Conservation (phyloP, 805 yeast genomes). For the Tetrapisispora namnaoensis region DNA sequence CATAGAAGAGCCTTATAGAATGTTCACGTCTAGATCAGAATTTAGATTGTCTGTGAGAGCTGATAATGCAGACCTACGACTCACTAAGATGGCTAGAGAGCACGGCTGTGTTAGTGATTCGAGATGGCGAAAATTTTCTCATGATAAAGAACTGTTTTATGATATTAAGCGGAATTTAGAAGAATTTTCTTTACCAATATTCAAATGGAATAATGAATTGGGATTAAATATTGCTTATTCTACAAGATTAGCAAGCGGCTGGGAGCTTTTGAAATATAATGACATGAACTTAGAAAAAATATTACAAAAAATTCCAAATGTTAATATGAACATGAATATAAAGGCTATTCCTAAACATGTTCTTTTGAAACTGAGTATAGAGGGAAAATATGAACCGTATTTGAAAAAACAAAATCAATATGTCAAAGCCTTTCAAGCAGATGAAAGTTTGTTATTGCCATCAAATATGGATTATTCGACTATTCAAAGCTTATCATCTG, state of each 20-base stretch:
- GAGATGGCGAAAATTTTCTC: conserved; percentile 42
- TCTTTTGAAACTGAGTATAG: conserved; percentile 55
- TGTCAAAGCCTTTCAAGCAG: conserved; percentile 70
- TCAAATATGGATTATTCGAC: conserved; percentile 48
- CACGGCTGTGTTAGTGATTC: conserved; percentile 57
- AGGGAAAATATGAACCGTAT: conserved; percentile 77
- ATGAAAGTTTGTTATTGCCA: conserved; percentile 72
- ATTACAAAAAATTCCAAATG: conserved; percentile 29
- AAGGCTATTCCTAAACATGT: conserved; percentile 36
- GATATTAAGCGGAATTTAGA: conserved; percentile 38
- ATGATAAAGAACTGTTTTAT: conserved; percentile 38
- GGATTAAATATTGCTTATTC: conserved; percentile 44
- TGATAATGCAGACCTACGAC: conserved; percentile 85
- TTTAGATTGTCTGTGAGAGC: conserved; percentile 83
- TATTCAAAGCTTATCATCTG: conserved; percentile 60
- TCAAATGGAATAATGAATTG: conserved; percentile 51
- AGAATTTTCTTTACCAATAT: conserved; percentile 39
- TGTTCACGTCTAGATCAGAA: conserved; percentile 96
- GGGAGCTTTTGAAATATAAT: conserved; percentile 57
- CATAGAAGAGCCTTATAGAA: conserved; percentile 92
- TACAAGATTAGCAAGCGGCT: conserved; percentile 49
- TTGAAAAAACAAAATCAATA: conserved; percentile 61
- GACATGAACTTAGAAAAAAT: conserved; percentile 29
- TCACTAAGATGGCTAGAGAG: conserved; percentile 58
- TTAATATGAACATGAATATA: conserved; percentile 19